phyloP scores from a whole-genome alignment of 2,329 filamentous ascomycete genomes.

The Pseudovirgaria hyperparasitica region DNA sequence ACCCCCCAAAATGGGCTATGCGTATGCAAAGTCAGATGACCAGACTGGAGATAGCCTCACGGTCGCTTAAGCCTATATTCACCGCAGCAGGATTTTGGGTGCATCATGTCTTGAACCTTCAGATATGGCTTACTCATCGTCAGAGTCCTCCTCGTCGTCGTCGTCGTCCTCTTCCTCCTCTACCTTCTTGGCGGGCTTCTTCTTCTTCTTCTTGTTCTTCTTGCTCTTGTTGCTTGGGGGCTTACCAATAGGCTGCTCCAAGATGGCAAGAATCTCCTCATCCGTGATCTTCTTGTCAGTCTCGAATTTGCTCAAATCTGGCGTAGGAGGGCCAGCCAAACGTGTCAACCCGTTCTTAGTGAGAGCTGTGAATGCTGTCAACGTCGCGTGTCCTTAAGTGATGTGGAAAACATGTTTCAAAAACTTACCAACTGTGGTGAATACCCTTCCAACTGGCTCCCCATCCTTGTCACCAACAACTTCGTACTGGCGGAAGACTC shows the following conservation, averaged over 20 bases:
- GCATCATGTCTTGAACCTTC: conserved; percentile 10
- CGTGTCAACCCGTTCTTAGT: conserved; percentile 95
- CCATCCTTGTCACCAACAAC: conserved; percentile 88
- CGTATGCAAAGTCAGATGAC: no score
- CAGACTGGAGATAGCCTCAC: no score
- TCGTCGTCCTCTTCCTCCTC: conserved; percentile 37
- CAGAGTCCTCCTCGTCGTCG: conserved; percentile 23
- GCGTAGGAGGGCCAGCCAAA: conserved; percentile 61
- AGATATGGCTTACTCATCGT: conserved; percentile 26
- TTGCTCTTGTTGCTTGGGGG: conserved; percentile 59
- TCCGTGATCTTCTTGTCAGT: conserved; percentile 97
- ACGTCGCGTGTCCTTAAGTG: no score
- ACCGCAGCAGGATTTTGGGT: background rate
- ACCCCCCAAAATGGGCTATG: no score
- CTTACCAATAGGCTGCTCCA: conserved; percentile 69
- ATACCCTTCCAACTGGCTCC: conserved; percentile 68
- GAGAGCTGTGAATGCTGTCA: conserved; percentile 50
- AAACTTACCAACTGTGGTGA: conserved; percentile 86
- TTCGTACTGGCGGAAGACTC: conserved; percentile 91
- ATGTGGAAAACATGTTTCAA: no score
- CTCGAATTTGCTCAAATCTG: conserved; percentile 74
- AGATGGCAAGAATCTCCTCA: conserved; percentile 87
- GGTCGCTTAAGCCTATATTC: conserved; percentile 8
- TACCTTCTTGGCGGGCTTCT: conserved; percentile 57
- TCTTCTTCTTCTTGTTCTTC: conserved; percentile 81